phyloP scores from a whole-genome alignment of 2,329 filamentous ascomycete species.

The Chrysosporium queenslandicum region DNA sequence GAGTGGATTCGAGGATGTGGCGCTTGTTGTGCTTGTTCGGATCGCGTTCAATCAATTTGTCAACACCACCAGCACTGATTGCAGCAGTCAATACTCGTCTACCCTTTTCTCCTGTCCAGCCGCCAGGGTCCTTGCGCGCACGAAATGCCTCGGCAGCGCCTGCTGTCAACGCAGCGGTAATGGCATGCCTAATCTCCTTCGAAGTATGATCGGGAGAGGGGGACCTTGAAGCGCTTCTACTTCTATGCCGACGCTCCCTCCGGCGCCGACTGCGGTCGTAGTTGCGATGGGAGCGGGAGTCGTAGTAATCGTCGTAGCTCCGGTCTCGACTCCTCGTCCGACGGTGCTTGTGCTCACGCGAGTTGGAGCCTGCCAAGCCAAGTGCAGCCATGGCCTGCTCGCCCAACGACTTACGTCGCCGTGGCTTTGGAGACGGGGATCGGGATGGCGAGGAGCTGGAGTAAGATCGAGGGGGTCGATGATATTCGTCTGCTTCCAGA shows the following conservation, averaged over 20 bases:
- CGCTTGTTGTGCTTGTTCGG: slow-evolving; percentile 63
- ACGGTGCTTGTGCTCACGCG: slow-evolving; percentile 26
- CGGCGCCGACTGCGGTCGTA: slow-evolving; percentile 43
- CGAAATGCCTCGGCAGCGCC: slow-evolving; percentile 89
- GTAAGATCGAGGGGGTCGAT: slow-evolving; percentile 21
- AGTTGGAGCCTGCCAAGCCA: slow-evolving; percentile 51
- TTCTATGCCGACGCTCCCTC: slow-evolving; percentile 35
- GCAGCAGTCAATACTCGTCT: slow-evolving; percentile 86
- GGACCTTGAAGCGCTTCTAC: slow-evolving; percentile 38
- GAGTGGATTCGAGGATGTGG: slow-evolving; percentile 73
- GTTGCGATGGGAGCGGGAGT: slow-evolving; percentile 22
- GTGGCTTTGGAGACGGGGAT: slow-evolving; percentile 32
- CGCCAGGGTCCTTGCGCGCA: slow-evolving; percentile 75
- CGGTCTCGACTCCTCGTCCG: slow-evolving; percentile 2
- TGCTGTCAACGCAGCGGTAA: slow-evolving; percentile 80
- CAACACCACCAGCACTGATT: slow-evolving; percentile 72
- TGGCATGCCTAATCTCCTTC: slow-evolving; percentile 68
- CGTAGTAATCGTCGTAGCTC: slow-evolving; percentile 30
- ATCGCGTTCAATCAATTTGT: slow-evolving; percentile 59
- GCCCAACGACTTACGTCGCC: slow-evolving; percentile 39
- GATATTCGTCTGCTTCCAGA: slow-evolving; percentile 20
- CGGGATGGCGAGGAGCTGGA: slow-evolving; percentile 29
- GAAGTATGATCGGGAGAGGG: slow-evolving; percentile 46
- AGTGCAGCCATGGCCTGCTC: slow-evolving; percentile 45
- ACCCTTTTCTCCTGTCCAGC: slow-evolving; percentile 84